Conservation (phyloP, 2,329 filamentous ascomycete genomes). For the Nigrospora osmanthi region DNA sequence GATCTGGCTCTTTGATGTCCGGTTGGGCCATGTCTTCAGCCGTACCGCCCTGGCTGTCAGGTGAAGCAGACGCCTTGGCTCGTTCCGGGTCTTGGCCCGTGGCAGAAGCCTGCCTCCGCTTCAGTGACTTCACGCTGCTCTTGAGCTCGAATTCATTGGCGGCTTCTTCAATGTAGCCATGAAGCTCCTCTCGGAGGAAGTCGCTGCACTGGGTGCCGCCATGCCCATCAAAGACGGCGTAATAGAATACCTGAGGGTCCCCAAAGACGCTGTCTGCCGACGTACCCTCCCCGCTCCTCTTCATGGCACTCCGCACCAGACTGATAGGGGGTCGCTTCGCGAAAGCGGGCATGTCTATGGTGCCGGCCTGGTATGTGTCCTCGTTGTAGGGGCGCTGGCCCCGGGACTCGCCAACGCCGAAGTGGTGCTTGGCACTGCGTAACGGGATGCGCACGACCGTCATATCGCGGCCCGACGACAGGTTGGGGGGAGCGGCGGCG, state of each 20-base stretch:
- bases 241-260: constrained; percentile 96
- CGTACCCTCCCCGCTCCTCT: constrained; percentile 51
- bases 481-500: constrained; percentile 48
- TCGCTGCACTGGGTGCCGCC: constrained; percentile 83
- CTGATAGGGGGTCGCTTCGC: constrained; percentile 72
- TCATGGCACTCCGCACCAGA: constrained; percentile 34
- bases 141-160: constrained; percentile 68
- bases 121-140: constrained; percentile 58
- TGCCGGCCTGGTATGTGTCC: constrained; percentile 88
- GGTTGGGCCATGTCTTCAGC: constrained; percentile 31
- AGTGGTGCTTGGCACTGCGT: constrained; percentile 91
- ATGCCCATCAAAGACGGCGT: constrained; percentile 93
- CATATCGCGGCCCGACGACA: constrained; percentile 62
- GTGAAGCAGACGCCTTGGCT: neutral
- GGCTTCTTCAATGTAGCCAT: constrained; percentile 81
- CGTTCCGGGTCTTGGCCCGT: neutral
- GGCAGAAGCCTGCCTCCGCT: constrained; percentile 3
- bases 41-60: constrained; percentile 18
- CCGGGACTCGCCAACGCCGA: constrained; percentile 70
- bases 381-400: constrained; percentile 87
- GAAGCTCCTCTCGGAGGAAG: constrained; percentile 76
- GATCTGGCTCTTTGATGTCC: constrained; percentile 33
- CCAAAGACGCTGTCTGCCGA: constrained; percentile 71
- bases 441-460: constrained; percentile 94
- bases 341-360: constrained; percentile 88